These are phyloP conservation scores for Pilasporangium apinafurcum DNA, from an alignment of 352 stramenopile genomes.

Conservation along the genomic window DNA sequence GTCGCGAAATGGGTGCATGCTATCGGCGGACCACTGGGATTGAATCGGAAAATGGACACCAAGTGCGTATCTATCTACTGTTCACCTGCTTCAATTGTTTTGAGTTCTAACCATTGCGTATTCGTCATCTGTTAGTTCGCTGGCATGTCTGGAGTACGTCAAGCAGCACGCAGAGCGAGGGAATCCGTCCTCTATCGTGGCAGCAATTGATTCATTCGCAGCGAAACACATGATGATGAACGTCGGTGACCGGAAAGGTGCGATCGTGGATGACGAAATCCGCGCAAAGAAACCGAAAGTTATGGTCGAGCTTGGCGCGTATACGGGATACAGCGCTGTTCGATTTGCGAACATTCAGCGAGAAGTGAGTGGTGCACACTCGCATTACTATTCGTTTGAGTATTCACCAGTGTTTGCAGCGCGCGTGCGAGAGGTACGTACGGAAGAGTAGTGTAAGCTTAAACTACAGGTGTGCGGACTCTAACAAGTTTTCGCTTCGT, in stretches of 20 bases:
- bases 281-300: constrained; percentile 8
- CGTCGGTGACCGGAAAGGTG: constrained; percentile 9
- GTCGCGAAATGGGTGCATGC: not conserved
- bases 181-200: constrained; percentile 7
- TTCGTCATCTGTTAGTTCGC: constrained; percentile 1
- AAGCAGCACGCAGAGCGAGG: constrained; percentile 11
- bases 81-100: too few relatives aligned
- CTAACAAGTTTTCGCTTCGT: not conserved
- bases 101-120: not conserved
- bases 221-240: constrained; percentile 17
- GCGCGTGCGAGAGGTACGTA: constrained; percentile 8
- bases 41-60: constrained; percentile 6
- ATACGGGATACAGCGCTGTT: constrained; percentile 17
- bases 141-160: constrained; percentile 14
- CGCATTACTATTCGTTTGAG: constrained; percentile 15
- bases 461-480: not conserved
- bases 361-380: constrained; percentile 5
- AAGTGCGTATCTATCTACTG: constrained; percentile 5
- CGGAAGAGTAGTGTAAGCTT: not conserved
- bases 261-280: constrained; percentile 12
- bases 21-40: constrained; percentile 2
- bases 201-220: constrained; percentile 12
- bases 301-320: constrained; percentile 16
- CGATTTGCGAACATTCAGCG: constrained; percentile 10
- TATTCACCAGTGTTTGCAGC: constrained; percentile 11